These are phyloP conservation scores for Globisporangium takayamanum DNA, from an alignment of 352 stramenopile genomes.

Conservation along the genomic window DNA sequence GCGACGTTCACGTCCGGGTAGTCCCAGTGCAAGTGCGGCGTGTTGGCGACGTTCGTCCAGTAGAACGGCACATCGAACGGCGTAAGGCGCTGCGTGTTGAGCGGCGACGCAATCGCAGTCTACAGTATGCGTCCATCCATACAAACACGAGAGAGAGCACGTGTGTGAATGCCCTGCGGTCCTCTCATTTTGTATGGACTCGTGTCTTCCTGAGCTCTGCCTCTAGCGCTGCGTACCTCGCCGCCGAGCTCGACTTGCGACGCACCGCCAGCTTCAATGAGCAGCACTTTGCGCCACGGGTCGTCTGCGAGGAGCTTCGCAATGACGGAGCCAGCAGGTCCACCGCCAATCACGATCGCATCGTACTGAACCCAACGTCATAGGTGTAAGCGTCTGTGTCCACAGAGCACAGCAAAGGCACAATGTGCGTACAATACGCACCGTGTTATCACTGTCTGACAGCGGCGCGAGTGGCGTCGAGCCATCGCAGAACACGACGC, in stretches of 20 bases:
- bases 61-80: constrained; percentile 83
- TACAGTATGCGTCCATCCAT: constrained; percentile 1
- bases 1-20: constrained; percentile 79
- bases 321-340: constrained; percentile 49
- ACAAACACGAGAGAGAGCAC: not conserved
- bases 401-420: not conserved
- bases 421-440: not conserved
- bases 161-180: not conserved
- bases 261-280: constrained; percentile 57
- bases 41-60: constrained; percentile 80
- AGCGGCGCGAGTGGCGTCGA: not conserved
- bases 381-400: no score
- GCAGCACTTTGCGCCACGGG: constrained; percentile 46
- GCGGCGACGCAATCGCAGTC: constrained; percentile 27
- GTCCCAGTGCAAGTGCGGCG: constrained; percentile 54
- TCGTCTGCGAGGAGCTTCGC: constrained; percentile 49
- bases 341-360: constrained; percentile 54
- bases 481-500: not conserved
- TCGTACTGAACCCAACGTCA: constrained; percentile 30
- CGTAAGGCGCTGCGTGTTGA: constrained; percentile 47
- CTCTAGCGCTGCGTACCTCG: constrained; percentile 17
- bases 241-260: constrained; percentile 51
- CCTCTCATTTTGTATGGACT: no score
- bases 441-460: not conserved
- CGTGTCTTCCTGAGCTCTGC: no score